phyloP scores from a whole-genome alignment of 2,329 filamentous ascomycete genomes.

The Aspergillus hortae region DNA sequence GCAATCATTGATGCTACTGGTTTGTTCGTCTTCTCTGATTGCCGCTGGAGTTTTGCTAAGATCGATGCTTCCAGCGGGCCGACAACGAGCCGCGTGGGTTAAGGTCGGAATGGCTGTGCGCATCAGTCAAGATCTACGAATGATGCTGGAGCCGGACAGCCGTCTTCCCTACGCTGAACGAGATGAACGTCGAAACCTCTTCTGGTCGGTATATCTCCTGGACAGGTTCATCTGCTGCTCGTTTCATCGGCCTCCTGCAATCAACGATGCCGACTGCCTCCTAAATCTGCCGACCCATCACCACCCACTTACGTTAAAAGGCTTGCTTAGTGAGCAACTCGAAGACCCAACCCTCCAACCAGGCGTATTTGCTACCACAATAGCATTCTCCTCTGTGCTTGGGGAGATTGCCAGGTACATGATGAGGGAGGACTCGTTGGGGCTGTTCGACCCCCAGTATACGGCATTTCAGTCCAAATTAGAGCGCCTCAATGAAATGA shows the following conservation, averaged over 20 bases:
- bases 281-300: slow-evolving; percentile 25
- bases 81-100: slow-evolving; percentile 33
- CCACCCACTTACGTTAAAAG: slow-evolving; percentile 6
- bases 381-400: slow-evolving; percentile 15
- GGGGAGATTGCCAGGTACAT: slow-evolving; percentile 17
- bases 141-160: slow-evolving; percentile 29
- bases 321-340: slow-evolving; percentile 6
- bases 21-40: not conserved
- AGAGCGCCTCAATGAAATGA: too few relatives aligned
- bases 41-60: not conserved
- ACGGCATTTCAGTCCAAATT: too few relatives aligned
- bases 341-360: not conserved
- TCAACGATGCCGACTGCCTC: slow-evolving; percentile 32
- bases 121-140: slow-evolving; percentile 32
- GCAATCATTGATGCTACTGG: slow-evolving; percentile 29
- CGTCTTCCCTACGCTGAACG: slow-evolving; percentile 19
- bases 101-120: slow-evolving; percentile 29
- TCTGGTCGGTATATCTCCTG: slow-evolving; percentile 40
- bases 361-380: slow-evolving; percentile 17
- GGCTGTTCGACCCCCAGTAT: too few relatives aligned
- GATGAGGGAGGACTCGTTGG: slow-evolving; percentile 11
- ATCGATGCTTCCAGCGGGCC: slow-evolving; percentile 20
- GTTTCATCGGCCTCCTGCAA: slow-evolving; percentile 30
- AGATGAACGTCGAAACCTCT: slow-evolving; percentile 34
- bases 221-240: slow-evolving; percentile 38